A percentile compares a stretch with the other conserved stretches of the same genome.
These are phyloP conservation scores for Westerdykella ornata DNA, from an alignment of 2,329 filamentous ascomycete genomes.

Conservation along the genomic window DNA sequence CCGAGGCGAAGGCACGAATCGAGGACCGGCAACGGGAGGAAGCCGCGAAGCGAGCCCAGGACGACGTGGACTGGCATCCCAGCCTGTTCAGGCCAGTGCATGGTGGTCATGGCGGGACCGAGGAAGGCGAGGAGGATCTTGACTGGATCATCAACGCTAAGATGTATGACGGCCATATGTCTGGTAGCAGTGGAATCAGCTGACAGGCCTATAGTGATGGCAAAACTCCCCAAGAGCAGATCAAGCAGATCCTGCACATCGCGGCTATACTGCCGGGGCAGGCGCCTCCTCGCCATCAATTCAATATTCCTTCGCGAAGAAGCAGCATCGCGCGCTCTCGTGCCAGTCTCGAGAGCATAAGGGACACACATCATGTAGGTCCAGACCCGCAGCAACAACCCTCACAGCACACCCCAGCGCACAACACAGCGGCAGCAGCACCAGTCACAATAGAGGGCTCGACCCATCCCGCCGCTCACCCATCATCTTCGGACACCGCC, in stretches of 20 bases:
- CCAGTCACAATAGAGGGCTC: slow-evolving; percentile 1
- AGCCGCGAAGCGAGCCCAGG: slow-evolving; percentile 68
- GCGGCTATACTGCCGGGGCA: slow-evolving; percentile 80
- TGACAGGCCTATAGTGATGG: slow-evolving; percentile 43
- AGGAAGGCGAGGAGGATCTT: slow-evolving; percentile 79
- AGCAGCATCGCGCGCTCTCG: slow-evolving; percentile 14
- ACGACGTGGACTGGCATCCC: slow-evolving; percentile 81
- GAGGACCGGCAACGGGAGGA: slow-evolving; percentile 90
- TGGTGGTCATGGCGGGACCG: slow-evolving; percentile 61
- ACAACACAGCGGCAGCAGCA: slow-evolving; percentile 8
- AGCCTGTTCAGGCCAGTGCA: slow-evolving; percentile 73
- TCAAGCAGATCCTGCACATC: slow-evolving; percentile 78
- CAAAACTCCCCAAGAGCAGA: slow-evolving; percentile 60
- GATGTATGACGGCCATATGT: slow-evolving; percentile 53
- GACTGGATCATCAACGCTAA: slow-evolving; percentile 92
- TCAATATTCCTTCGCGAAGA: slow-evolving; percentile 51
- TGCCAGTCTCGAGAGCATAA: slow-evolving; percentile 2
- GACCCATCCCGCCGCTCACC: slow-evolving; percentile 7
- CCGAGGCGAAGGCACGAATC: slow-evolving; percentile 92
- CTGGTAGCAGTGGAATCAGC: not conserved
- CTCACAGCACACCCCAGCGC: slow-evolving; percentile 4
- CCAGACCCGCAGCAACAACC: slow-evolving; percentile 3
- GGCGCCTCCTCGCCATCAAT: slow-evolving; percentile 44
- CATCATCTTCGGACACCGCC: not conserved
- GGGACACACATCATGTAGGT: not conserved